Evolutionary conservation across 1,139 yeast genomes (phyloP), one percentile per base, ranked within the genome.

Genomic region (Komagataea norvegica): DNA sequence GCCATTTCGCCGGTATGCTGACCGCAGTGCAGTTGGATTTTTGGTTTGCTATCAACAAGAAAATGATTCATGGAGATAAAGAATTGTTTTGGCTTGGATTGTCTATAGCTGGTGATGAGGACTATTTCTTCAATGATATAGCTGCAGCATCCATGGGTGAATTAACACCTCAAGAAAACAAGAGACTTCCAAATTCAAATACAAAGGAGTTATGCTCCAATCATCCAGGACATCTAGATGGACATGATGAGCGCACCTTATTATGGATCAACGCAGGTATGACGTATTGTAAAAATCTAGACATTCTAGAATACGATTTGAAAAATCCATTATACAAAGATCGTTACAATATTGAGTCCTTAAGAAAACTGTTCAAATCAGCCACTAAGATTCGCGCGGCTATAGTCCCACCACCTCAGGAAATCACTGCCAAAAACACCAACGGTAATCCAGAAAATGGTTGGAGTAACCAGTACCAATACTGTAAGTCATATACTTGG

Each of bases 241-340:
- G 23, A 5, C 22, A 34, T 16, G 63, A 62, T 28, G 47, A 59
- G 6, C 69, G 71, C 0, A 60, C 60, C 21, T 54, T 80, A 19
- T 49, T 79, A 4, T 80, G 87, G 87, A 68, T 79, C 37, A 80
- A 80, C 49, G 79, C 87, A 2, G 88, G 88, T 0, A 72, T 78
- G 48, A 61, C 67, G 21, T 74, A 61, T 40, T 80, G 88, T 58
- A 80, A 80, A 53, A 71, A 72, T 37, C 55, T 29, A 1, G 33
- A 37, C 29, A 31, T 17, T 20, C n/a, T n/a, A n/a, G n/a, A n/a
- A n/a, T 29, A 24, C 22, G 43, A 43, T 19, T 8, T n/a, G 6
- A 20, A 19, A 0, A 43, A 48, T 31, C 52, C 52, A 5, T 41
- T 48, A 31, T 47, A 44, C 34, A 31, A 33, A 25, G 47, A 34